These are phyloP conservation scores for Podaxis sp. DNA, from an alignment of 768 basidiomycete genomes.

Conservation along the genomic window DNA sequence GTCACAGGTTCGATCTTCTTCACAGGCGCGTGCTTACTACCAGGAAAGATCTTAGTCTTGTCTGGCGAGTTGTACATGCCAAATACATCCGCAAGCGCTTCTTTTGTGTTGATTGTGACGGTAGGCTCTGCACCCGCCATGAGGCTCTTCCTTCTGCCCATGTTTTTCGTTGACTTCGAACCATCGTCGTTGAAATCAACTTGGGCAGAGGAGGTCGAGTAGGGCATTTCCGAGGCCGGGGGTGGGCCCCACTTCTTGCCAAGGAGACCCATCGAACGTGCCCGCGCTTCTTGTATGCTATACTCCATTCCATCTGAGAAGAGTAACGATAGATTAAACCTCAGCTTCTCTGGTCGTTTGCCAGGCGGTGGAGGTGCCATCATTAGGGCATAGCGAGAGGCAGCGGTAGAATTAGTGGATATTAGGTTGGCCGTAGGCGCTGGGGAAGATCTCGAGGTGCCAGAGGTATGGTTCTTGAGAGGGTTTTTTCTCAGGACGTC, in stretches of 20 bases:
- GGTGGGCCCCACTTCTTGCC: conserved; percentile 82
- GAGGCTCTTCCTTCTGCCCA: conserved; percentile 45
- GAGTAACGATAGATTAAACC: conserved; percentile 65
- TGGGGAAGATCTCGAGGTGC: conserved; percentile 18
- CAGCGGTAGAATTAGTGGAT: conserved; percentile 36
- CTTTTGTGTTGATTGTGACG: conserved; percentile 96
- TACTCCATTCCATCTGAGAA: conserved; percentile 81
- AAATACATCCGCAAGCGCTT: conserved; percentile 91
- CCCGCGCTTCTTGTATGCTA: conserved; percentile 80
- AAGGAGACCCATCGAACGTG: conserved; percentile 76
- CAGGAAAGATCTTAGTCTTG: conserved; percentile 61
- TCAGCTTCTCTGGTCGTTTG: conserved; percentile 69
- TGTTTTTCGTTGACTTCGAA: conserved; percentile 40
- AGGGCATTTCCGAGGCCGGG: conserved; percentile 44
- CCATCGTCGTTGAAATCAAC: conserved; percentile 66
- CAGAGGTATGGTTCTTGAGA: conserved; percentile 8
- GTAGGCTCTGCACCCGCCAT: conserved; percentile 64
- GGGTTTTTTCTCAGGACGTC: conserved; percentile 15
- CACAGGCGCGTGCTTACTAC: conserved; percentile 73
- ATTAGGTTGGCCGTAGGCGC: conserved; percentile 26
- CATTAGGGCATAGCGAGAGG: conserved; percentile 69
- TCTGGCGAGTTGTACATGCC: conserved; percentile 95
- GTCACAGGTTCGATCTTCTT: conserved; percentile 63
- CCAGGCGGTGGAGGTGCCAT: conserved; percentile 66
- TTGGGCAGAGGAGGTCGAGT: conserved; percentile 32